Conservation (phyloP, 345 rosid genomes). For the Carallia brachiata region DNA sequence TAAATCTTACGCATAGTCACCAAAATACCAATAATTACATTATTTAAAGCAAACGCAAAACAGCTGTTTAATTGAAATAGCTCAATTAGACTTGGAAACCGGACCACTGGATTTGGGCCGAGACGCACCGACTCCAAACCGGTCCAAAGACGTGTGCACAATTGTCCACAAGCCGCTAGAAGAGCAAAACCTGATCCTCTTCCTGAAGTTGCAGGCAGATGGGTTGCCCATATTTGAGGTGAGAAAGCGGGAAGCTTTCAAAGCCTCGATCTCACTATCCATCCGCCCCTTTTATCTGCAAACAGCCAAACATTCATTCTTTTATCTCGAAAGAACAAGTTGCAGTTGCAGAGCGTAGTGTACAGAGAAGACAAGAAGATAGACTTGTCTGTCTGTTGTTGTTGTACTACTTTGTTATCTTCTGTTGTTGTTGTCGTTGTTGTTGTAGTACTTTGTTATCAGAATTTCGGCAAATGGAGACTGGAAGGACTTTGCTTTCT, state of each 20-base stretch:
- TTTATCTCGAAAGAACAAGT: not conserved
- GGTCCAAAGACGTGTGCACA: no score
- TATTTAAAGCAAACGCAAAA: no score
- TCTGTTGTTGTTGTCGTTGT: no score
- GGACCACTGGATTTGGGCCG: no score
- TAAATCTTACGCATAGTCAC: no score
- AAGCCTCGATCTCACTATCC: not conserved
- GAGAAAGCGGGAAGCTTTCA: constrained; percentile 6
- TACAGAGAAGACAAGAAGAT: constrained; percentile 15
- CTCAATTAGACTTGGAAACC: no score
- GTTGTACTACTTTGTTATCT: not conserved
- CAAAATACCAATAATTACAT: no score
- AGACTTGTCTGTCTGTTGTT: constrained; percentile 7
- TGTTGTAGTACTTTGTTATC: not conserved
- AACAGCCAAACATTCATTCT: not conserved
- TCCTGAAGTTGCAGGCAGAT: no score
- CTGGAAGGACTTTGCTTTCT: constrained; percentile 58
- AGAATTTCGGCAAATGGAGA: constrained; percentile 50
- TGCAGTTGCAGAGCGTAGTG: not conserved
- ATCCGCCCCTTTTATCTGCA: not conserved
- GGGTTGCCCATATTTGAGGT: constrained; percentile 20
- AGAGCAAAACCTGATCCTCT: constrained; percentile 25
- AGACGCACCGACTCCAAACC: no score
- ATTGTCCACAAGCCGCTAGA: no score
- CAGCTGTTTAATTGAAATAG: no score